Evolutionary conservation across 73 alveolate genomes (phyloP), one percentile per base, ranked within the genome.

Genomic region (Symbiodinium pilosum): DNA sequence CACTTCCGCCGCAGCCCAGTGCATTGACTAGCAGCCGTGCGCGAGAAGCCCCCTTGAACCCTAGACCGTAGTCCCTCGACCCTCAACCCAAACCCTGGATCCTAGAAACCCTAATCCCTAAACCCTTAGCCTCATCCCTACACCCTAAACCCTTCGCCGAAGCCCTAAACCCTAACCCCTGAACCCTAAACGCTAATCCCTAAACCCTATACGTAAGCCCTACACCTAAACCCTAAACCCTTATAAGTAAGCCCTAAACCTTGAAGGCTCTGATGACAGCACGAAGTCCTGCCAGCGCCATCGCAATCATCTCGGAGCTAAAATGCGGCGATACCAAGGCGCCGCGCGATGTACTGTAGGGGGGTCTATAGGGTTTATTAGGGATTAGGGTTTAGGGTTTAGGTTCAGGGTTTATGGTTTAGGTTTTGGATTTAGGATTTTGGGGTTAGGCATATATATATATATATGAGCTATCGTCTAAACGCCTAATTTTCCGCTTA

Each of bases 321-420:
- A 91, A 91, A 86, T 91, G 97, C 52, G 88, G 97, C 47, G 97
- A 91, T 34, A 91, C 97, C 39, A 91, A 91, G 97, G 97, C 51
- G 32, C 38, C 59, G 59, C 38, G 30, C 14, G 59, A 9, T 47
- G 59, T 6, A 30, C 39, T 1, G 4, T 64, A 4, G 4, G 71
- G 18, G 21, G 68, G 4, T 16, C 21, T 51, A 0, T 0, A 2
- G 75, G 32, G 75, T 56, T 20, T 56, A 16, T 26, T 7, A 3
- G 77, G 77, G 41, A 26, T 64, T 64, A 64, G 77, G 77, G 77
- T 12, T 18, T 64, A 64, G 32, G 71, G 71, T 54, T 54, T 21
- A 8, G 77, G 77, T 20, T 20, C 6, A 56, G 75, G 75, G 75
- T 20, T 56, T 5, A 56, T 30, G 28, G 32, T 20, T 2, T 5